Evolutionary conservation across 495 filamentous ascomycete species (phyloP).

Genomic region (Cenococcum geophilum): DNA sequence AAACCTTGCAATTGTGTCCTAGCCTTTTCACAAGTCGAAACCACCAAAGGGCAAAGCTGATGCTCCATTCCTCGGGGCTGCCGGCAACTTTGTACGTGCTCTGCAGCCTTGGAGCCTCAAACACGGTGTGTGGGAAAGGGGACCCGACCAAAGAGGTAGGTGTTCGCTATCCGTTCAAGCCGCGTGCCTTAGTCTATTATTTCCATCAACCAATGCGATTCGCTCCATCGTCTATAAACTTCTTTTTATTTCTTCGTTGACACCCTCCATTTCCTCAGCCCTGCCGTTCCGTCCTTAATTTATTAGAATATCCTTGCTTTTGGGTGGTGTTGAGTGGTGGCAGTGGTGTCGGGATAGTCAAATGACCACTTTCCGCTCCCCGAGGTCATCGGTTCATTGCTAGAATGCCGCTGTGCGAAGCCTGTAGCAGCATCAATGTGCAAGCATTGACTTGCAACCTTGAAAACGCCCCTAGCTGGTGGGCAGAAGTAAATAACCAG

Average conservation of each 20-base stretch:
- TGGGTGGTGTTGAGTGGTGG: background rate
- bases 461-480: slow-evolving; percentile 15
- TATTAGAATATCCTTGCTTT: background rate
- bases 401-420: slow-evolving; percentile 13
- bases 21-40: background rate
- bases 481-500: slow-evolving; percentile 12
- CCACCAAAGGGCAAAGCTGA: background rate
- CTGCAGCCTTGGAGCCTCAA: background rate
- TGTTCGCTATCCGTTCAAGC: slow-evolving; percentile 1
- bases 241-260: background rate
- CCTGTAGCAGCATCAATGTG: slow-evolving; percentile 10
- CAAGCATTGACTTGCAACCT: slow-evolving; percentile 11
- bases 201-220: background rate
- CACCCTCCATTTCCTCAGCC: background rate
- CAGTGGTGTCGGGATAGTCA: background rate
- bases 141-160: slow-evolving; percentile 4
- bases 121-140: background rate
- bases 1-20: background rate
- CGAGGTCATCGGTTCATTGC: background rate
- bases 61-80: background rate
- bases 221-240: background rate
- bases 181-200: background rate
- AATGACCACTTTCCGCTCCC: background rate
- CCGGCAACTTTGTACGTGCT: background rate
- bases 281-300: background rate